These are phyloP conservation scores for Phialophora chinensis DNA, from an alignment of 2,329 filamentous ascomycete genomes.

Conservation along the genomic window DNA sequence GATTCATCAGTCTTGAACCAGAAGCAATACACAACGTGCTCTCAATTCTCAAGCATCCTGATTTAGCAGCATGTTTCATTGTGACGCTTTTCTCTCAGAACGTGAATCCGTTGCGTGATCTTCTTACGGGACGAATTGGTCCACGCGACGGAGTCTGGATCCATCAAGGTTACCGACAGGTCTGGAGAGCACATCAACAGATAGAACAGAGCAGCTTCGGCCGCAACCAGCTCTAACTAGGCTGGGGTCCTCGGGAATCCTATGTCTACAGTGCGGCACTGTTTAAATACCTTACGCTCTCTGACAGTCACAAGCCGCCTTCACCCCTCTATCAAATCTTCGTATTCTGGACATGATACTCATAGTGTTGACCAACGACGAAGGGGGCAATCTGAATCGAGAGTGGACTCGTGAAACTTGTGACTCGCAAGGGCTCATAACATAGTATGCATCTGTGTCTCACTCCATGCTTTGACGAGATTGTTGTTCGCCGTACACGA, in stretches of 20 bases:
- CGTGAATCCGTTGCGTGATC: background rate
- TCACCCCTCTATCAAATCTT: no score
- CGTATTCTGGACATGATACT: no score
- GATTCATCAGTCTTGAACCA: background rate
- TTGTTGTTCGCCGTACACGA: no score
- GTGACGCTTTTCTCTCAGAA: no score
- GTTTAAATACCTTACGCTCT: no score
- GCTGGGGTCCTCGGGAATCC: no score
- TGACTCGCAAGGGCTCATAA: background rate
- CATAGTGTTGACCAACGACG: no score
- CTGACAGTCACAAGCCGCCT: no score
- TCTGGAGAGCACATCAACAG: background rate
- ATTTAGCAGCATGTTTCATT: background rate
- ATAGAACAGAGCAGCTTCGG: background rate
- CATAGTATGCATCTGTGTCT: background rate
- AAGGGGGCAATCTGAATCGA: background rate
- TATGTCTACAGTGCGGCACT: no score
- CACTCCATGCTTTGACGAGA: background rate
- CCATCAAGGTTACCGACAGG: background rate
- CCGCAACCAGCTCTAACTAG: background rate
- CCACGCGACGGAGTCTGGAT: background rate
- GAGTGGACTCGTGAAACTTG: background rate
- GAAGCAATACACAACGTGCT: background rate
- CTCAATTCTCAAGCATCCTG: background rate
- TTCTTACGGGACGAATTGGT: background rate